Evolutionary conservation across 2,329 filamentous ascomycete genomes (phyloP), one percentile per base, ranked within the genome.

Genomic region (Aspergillus jensenii): DNA sequence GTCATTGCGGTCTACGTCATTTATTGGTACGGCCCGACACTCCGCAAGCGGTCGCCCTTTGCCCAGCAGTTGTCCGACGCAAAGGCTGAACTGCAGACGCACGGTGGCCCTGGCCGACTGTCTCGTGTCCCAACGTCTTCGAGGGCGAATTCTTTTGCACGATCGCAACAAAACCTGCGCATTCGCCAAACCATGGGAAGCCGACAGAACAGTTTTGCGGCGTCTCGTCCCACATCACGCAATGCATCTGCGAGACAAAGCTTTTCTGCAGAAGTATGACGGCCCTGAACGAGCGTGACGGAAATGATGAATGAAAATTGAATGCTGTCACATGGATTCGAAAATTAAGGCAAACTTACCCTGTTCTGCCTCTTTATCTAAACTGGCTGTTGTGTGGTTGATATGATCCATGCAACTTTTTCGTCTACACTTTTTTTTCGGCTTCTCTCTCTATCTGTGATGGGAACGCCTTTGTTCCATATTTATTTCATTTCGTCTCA

Each of bases 1-100:
- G 86, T 88, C 6, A 64, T 81, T 17, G 84, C 85, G 0, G 85
- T 90, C 6, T 89, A 89, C 60, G 76, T 84, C 47, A 86, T 90
- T 60, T 90, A 89, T 76, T 86, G 80, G 78, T 83, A 84, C 55
- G 87, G 87, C 0, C 85, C 86, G 0, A 61, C 62, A 0, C 79
- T 90, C 15, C 83, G 87, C 40, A 80, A 82, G 58, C 75, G 81
- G 2, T 89, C 87, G 12, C 82, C 83, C 0, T 90, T 90, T 64
- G 87, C 87, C 0, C 85, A 89, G 72, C 81, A 81, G 41, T 75
- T 90, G 3, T 83, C 83, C 11, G 74, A 76, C 17, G 80, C 74
- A 27, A 71, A 71, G 33, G 61, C 69, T 15, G 71, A 75, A 21
- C 59, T 70, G 19, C 68, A 75, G 37, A 63, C 62, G 17, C 55